These are phyloP conservation scores for Tulasnella sp. DNA, from an alignment of 768 basidiomycete genomes.

Conservation along the genomic window DNA sequence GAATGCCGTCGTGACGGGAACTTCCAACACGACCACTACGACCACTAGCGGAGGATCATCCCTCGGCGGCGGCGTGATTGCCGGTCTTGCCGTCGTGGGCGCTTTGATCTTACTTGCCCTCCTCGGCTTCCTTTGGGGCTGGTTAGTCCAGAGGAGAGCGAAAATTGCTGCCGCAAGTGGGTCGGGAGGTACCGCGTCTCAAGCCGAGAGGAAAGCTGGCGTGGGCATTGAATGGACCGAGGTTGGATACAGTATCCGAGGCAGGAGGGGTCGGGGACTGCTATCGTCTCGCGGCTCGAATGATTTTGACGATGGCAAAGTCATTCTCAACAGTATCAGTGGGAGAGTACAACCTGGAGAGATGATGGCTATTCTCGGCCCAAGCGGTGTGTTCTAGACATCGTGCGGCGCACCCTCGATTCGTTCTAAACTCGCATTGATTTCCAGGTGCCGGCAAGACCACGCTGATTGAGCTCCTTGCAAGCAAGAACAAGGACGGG, in stretches of 20 bases:
- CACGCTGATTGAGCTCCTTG: constrained; percentile 82
- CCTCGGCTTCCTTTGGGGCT: constrained; percentile 49
- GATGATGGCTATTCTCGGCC: constrained; percentile 87
- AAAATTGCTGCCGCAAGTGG: constrained; percentile 29
- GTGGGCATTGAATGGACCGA: constrained; percentile 56
- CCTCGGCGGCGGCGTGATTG: constrained; percentile 76
- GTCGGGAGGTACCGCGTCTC: constrained; percentile 24
- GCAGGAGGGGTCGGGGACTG: constrained; percentile 9
- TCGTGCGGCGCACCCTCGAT: not conserved
- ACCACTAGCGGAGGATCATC: constrained; percentile 27
- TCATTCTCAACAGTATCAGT: constrained; percentile 56
- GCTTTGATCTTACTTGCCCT: constrained; percentile 47
- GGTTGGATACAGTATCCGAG: constrained; percentile 42
- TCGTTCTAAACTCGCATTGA: not conserved
- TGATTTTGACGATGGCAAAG: constrained; percentile 37
- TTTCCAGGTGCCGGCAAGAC: constrained; percentile 71
- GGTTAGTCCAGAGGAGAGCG: constrained; percentile 50
- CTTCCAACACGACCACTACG: constrained; percentile 25
- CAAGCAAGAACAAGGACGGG: constrained; percentile 72
- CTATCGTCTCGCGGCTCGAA: not conserved
- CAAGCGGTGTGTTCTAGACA: constrained; percentile 47
- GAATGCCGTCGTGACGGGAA: constrained; percentile 61
- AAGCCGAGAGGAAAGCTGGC: constrained; percentile 32
- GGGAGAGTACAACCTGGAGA: constrained; percentile 68
- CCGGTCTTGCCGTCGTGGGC: constrained; percentile 79